These are phyloP conservation scores for Pseudocercospora cruenta DNA, from an alignment of 2,329 filamentous ascomycete genomes.

Conservation along the genomic window DNA sequence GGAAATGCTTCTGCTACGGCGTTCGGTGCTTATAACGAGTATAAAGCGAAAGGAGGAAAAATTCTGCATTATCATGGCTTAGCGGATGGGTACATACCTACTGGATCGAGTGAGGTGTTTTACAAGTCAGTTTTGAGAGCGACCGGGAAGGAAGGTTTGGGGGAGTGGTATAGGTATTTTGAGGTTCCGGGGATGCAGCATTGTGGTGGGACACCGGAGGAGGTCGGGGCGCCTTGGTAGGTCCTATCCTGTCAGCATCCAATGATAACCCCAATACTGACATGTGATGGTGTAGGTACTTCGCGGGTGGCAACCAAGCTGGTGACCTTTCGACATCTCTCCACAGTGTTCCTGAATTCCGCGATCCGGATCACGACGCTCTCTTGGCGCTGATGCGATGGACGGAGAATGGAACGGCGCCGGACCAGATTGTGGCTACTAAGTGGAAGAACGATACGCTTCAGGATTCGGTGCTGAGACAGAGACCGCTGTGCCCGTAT, in stretches of 20 bases:
- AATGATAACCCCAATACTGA: too few relatives aligned
- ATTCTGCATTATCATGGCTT: slow-evolving; percentile 51
- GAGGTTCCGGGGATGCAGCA: slow-evolving; percentile 51
- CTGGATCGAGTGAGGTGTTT: slow-evolving; percentile 56
- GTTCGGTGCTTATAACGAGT: slow-evolving; percentile 51
- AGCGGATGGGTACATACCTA: slow-evolving; percentile 52
- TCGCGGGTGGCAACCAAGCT: slow-evolving; percentile 45
- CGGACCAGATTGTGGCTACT: slow-evolving; percentile 43
- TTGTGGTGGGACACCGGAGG: slow-evolving; percentile 41
- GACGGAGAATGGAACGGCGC: slow-evolving; percentile 44
- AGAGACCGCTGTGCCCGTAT: slow-evolving; percentile 42
- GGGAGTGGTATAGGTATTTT: slow-evolving; percentile 50
- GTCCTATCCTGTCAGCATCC: too few relatives aligned
- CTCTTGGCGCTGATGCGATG: slow-evolving; percentile 44
- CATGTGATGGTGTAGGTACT: too few relatives aligned
- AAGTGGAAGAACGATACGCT: slow-evolving; percentile 39
- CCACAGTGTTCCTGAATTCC: slow-evolving; percentile 39
- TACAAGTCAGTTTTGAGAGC: slow-evolving; percentile 50
- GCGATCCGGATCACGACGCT: slow-evolving; percentile 40
- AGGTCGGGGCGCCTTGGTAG: slow-evolving; percentile 48
- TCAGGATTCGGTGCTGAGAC: slow-evolving; percentile 38
- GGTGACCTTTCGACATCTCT: slow-evolving; percentile 28
- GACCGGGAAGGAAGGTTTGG: slow-evolving; percentile 41
- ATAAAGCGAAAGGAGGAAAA: slow-evolving; percentile 48
- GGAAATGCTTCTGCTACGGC: slow-evolving; percentile 55